Evolutionary conservation across 441 rosid genomes (phyloP).

Genomic region (Gossypium trilobum): DNA sequence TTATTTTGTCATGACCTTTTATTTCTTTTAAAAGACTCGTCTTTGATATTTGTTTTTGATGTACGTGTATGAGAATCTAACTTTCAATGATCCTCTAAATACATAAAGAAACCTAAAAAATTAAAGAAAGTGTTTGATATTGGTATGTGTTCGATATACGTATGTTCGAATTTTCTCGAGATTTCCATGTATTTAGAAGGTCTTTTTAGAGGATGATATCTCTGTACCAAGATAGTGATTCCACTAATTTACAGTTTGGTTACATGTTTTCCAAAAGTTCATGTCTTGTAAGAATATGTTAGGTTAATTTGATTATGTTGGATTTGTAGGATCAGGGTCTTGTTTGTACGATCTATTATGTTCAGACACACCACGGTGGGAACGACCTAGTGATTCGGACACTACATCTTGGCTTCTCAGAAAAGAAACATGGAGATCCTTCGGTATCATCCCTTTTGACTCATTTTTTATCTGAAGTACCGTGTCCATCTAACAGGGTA

Average conservation of each 20-base stretch:
- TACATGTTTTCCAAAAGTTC: neutral
- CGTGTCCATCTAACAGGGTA: neutral
- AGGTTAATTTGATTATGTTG: conserved; percentile 13
- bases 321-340: conserved; percentile 32
- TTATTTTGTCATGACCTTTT: neutral
- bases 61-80: neutral
- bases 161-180: neutral
- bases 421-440: neutral
- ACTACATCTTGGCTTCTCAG: conserved; percentile 19
- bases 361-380: conserved; percentile 33
- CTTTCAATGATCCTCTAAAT: neutral
- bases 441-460: conserved; percentile 32
- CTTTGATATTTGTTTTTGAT: neutral
- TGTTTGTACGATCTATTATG: conserved; percentile 48
- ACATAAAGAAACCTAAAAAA: neutral
- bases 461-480: neutral
- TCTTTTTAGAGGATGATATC: neutral
- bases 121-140: neutral
- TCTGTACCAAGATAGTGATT: neutral
- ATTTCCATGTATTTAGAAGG: neutral
- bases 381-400: conserved; percentile 23
- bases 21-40: neutral
- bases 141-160: neutral
- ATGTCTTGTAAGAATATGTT: conserved; percentile 2
- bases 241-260: neutral